These are phyloP conservation scores for Candida tetrigidarum DNA, from an alignment of 1,139 yeast species.

Conservation along the genomic window DNA sequence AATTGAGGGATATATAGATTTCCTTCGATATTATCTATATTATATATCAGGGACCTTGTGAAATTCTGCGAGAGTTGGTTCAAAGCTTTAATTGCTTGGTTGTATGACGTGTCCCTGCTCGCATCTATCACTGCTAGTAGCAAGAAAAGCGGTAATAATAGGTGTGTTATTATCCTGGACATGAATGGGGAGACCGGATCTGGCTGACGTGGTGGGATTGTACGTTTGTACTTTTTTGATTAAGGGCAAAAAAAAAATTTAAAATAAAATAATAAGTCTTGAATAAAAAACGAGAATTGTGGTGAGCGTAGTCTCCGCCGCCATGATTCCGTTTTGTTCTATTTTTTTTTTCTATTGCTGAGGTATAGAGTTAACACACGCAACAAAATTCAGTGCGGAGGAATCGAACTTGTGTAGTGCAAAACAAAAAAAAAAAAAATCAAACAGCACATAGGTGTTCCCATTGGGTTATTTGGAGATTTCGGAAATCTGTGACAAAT, in stretches of 20 bases:
- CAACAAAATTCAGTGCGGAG: background rate
- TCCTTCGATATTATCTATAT: conserved; percentile 28
- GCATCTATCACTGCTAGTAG: conserved; percentile 7
- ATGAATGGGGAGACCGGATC: background rate
- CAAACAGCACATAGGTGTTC: background rate
- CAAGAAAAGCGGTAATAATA: background rate
- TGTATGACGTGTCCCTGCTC: background rate
- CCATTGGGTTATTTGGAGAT: background rate
- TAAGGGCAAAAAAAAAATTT: conserved; percentile 1
- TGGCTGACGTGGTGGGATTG: conserved; percentile 4
- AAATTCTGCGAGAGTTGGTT: conserved; percentile 6
- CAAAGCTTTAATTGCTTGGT: conserved; percentile 8
- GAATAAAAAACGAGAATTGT: too few relatives aligned
- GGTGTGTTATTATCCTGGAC: background rate
- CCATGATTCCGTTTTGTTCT: too few relatives aligned
- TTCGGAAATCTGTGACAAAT: background rate
- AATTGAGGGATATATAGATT: conserved; percentile 30
- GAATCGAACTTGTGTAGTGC: background rate
- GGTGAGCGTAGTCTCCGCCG: background rate
- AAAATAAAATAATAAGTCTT: too few relatives aligned
- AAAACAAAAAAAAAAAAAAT: background rate
- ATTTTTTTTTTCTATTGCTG: background rate
- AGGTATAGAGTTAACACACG: background rate
- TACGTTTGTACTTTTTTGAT: too few relatives aligned
- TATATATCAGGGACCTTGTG: conserved; percentile 18